Percentiles rank a stretch among this genome's conserved stretches.
These are phyloP conservation scores for Podila horticola DNA, from an alignment of 192 early-diverging fungal species.

Conservation along the genomic window DNA sequence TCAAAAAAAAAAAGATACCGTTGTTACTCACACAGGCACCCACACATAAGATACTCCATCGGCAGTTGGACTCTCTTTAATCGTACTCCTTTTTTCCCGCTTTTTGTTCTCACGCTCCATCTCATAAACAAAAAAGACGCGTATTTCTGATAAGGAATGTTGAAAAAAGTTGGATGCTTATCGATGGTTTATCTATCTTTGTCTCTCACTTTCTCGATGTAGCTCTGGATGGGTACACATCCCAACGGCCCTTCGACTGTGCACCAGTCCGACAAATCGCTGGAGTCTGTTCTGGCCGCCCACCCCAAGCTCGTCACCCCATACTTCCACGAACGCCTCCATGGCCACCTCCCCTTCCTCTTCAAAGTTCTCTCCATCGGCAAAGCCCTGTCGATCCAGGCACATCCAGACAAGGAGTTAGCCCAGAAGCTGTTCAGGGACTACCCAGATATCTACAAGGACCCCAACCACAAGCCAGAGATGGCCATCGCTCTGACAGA, in stretches of 20 bases:
- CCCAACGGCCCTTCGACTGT: conserved; percentile 84
- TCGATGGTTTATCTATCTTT: background rate
- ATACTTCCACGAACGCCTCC: conserved; percentile 68
- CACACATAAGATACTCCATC: too few species aligned
- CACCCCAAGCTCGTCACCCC: conserved; percentile 64
- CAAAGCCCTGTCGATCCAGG: conserved; percentile 96
- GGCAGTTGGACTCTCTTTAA: background rate
- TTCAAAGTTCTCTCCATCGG: conserved; percentile 94
- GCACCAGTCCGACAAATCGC: conserved; percentile 53
- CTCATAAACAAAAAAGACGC: background rate
- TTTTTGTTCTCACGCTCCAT: conserved; percentile 3
- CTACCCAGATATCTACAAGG: conserved; percentile 91
- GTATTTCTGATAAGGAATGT: background rate
- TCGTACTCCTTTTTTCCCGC: background rate
- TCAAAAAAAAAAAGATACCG: too few species aligned
- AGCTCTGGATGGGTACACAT: conserved; percentile 99
- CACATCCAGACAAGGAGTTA: conserved; percentile 95
- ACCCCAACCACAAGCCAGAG: conserved; percentile 94
- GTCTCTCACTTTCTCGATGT: conserved; percentile 9
- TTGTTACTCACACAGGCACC: too few species aligned
- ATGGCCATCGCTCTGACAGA: conserved; percentile 97
- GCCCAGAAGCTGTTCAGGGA: conserved; percentile 76
- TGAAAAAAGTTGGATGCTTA: background rate
- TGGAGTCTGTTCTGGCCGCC: conserved; percentile 69
- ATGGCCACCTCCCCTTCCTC: conserved; percentile 92